These are phyloP conservation scores for Uronychia setigera DNA, from an alignment of 73 alveolate species.

Conservation along the genomic window DNA sequence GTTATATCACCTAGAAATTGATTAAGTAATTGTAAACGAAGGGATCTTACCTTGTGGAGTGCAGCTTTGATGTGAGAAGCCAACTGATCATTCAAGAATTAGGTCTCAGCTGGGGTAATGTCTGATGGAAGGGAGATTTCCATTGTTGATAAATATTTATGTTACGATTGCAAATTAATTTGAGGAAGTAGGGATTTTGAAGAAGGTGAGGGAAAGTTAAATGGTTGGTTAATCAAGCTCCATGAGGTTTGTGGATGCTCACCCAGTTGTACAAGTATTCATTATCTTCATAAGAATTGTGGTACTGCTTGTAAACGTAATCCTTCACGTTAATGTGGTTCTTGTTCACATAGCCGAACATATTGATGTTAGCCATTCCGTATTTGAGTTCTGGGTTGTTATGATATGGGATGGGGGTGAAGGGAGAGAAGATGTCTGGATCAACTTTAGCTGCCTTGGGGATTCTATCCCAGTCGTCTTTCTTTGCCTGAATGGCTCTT, in stretches of 20 bases:
- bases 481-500: conserved; percentile 18
- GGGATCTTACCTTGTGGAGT: no score
- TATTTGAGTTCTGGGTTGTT: conserved; percentile 62
- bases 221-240: no score
- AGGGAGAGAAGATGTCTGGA: conserved; percentile 61
- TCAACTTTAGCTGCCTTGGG: conserved; percentile 54
- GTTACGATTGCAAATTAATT: no score
- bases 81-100: no score
- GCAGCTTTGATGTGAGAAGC: no score
- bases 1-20: no score
- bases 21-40: no score
- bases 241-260: conserved; percentile 30
- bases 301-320: conserved; percentile 56
- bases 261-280: conserved; percentile 63
- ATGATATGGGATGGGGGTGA: conserved; percentile 66
- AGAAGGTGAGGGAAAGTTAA: no score
- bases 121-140: no score
- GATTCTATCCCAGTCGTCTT: conserved; percentile 53
- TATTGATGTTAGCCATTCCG: conserved; percentile 33
- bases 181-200: no score
- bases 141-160: no score
- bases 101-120: no score
- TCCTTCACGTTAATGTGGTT: conserved; percentile 52
- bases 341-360: conserved; percentile 44
- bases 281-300: conserved; percentile 53